Conservation (phyloP, 768 basidiomycete genomes). For the Mycena rosella region DNA sequence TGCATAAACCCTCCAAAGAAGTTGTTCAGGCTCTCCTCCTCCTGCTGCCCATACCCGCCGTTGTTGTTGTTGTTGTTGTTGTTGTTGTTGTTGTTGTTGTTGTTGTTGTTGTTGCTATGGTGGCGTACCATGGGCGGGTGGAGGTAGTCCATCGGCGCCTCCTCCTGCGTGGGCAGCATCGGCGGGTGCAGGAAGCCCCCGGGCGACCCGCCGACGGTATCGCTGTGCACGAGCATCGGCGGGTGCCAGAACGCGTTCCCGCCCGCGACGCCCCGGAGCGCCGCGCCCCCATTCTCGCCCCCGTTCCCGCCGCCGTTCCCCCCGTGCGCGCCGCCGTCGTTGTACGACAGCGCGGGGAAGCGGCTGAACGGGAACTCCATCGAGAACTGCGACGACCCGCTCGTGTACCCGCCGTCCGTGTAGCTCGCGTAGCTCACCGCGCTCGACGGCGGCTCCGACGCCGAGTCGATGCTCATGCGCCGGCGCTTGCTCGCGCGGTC, state of each 20-base stretch:
- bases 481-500: slow-evolving; percentile 74
- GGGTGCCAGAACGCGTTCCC: slow-evolving; percentile 85
- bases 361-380: slow-evolving; percentile 76
- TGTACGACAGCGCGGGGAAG: slow-evolving; percentile 54
- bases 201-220: slow-evolving; percentile 58
- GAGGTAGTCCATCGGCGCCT: slow-evolving; percentile 80
- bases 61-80: no score
- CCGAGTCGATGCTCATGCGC: slow-evolving; percentile 75
- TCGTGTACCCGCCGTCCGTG: slow-evolving; percentile 71
- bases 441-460: slow-evolving; percentile 67
- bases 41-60: slow-evolving; percentile 50
- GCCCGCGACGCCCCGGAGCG: slow-evolving; percentile 56
- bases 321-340: slow-evolving; percentile 14
- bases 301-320: slow-evolving; percentile 4
- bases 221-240: slow-evolving; percentile 71
- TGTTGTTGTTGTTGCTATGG: not conserved
- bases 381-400: slow-evolving; percentile 64
- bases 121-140: slow-evolving; percentile 66
- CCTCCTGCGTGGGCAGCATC: slow-evolving; percentile 70
- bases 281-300: slow-evolving; percentile 50
- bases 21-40: slow-evolving; percentile 67
- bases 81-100: no score
- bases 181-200: slow-evolving; percentile 72
- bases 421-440: slow-evolving; percentile 76
- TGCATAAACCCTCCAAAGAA: slow-evolving; percentile 59